Evolutionary conservation across 352 stramenopile species (phyloP), one percentile per base, ranked within the genome.

Genomic region (Thalassiosira sp.): DNA sequence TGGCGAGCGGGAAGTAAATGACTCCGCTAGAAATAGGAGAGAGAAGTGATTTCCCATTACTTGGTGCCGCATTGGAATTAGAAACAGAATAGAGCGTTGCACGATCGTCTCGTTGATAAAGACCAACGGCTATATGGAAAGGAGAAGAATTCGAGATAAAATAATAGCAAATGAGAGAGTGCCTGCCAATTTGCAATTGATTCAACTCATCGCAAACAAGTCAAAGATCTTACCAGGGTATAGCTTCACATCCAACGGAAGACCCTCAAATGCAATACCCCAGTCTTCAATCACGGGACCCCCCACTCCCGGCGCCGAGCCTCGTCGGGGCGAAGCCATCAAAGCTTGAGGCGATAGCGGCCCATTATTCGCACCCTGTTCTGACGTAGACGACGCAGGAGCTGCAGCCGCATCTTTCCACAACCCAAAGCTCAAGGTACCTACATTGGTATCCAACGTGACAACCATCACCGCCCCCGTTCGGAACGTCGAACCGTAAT

Each of bases 201-300:
- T 6, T 25, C 40, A 42, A 49, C 3, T 22, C 13, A 51, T 45
- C 27, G 20, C 22, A 2, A 16, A 54, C 18, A 25, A 5, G 16
- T n/a, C 5, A 45, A 13, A 45, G 13, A 48, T 13, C 54, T 67
- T 61, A 75, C 65, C 65, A 49, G 88, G 88, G 65, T 89, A 92
- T 25, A 93, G 71, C n/a, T 82, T 83, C 5, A 86, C 80, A 62
- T 93, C 86, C 16, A 93, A 76, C 35, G 88, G 88, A 28, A 93
- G 70, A 13, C 88, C 86, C 78, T 93, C 88, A 69, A 93, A 93
- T 54, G 88, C 88, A 52, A 92, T 75, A 35, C 88, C 88, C 88
- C 88, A 93, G 74, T 93, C 88, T 77, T 93, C 88, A 43, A 91
- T 68, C 37, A 72, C 72, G 31, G 76, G 74, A 31, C 56, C 72